phyloP scores from a whole-genome alignment of 1,284 basidiomycete species.

The Melampsora americana region DNA sequence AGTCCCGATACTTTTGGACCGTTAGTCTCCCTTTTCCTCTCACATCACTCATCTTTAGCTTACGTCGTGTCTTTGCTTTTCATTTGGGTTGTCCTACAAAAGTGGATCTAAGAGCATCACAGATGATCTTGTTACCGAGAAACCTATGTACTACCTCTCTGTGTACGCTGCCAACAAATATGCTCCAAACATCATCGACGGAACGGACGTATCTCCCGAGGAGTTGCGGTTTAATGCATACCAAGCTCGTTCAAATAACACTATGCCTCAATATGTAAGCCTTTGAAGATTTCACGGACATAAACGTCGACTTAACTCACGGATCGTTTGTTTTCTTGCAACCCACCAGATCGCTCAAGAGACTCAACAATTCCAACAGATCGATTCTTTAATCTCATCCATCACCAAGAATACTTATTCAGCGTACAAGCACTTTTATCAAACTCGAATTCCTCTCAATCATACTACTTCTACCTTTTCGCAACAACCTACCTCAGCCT shows the following conservation, averaged over 20 bases:
- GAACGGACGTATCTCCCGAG: constrained; percentile 35
- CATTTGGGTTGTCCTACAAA: background rate
- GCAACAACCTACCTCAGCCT: constrained; percentile 5
- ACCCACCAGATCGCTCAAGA: constrained; percentile 20
- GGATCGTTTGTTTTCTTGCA: background rate
- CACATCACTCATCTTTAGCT: background rate
- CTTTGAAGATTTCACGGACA: background rate
- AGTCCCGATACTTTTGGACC: background rate
- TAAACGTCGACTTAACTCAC: background rate
- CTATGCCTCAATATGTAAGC: constrained; percentile 38
- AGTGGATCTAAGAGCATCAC: constrained; percentile 19
- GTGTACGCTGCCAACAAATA: constrained; percentile 28
- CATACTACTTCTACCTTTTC: constrained; percentile 30
- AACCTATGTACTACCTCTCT: constrained; percentile 36
- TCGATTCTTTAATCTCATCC: constrained; percentile 23
- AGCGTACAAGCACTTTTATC: constrained; percentile 39
- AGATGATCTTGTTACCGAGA: constrained; percentile 26
- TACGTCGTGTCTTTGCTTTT: background rate
- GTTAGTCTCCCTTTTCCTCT: background rate
- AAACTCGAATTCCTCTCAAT: constrained; percentile 25
- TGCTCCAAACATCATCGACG: constrained; percentile 32
- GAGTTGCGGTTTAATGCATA: constrained; percentile 40
- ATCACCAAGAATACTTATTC: constrained; percentile 10
- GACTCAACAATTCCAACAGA: constrained; percentile 23
- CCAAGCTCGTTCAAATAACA: constrained; percentile 25